A percentile compares a stretch with the other conserved stretches of the same genome.
Evolutionary conservation across 2,329 filamentous ascomycete species (phyloP).

Genomic region (Arthroderma uncinatum): DNA sequence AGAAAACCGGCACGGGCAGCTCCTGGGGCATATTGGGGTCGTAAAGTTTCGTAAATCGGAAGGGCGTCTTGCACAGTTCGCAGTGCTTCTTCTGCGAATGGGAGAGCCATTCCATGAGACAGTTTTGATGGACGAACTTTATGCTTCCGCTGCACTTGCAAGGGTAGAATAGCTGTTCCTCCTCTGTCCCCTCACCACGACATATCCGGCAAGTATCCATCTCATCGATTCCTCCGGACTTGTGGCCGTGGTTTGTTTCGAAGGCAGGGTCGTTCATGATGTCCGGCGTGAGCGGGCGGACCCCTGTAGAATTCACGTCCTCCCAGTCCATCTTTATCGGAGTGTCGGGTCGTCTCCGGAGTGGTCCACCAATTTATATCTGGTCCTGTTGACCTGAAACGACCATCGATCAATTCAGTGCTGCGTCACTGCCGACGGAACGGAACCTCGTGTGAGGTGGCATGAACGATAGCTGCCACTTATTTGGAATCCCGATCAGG

Average conservation of each 20-base stretch:
- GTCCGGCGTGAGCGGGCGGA: conserved; percentile 28
- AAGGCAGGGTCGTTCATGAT: conserved; percentile 49
- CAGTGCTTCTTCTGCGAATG: conserved; percentile 99
- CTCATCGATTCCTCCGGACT: conserved; percentile 38
- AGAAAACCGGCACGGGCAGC: conserved; percentile 69
- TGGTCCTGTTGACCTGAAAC: background rate
- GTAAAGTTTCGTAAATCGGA: conserved; percentile 96
- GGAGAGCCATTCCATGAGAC: conserved; percentile 95
- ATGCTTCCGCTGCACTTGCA: conserved; percentile 99
- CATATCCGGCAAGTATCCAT: conserved; percentile 94
- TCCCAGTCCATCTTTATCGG: background rate
- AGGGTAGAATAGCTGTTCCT: conserved; percentile 88
- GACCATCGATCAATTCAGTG: background rate
- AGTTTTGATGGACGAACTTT: conserved; percentile 96
- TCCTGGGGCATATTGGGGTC: conserved; percentile 81
- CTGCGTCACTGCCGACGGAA: conserved; percentile 1
- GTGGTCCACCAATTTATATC: background rate
- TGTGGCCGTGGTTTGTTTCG: conserved; percentile 31
- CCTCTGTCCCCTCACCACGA: conserved; percentile 67
- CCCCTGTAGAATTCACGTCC: background rate
- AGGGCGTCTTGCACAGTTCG: conserved; percentile 96
- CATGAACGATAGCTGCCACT: background rate
- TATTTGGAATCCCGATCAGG: background rate
- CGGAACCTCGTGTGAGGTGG: background rate
- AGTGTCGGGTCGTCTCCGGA: background rate